A percentile compares a stretch with the other conserved stretches of the same genome.
Conservation (phyloP, 169 alveolate genomes). For the Amoebophrya sp. region DNA sequence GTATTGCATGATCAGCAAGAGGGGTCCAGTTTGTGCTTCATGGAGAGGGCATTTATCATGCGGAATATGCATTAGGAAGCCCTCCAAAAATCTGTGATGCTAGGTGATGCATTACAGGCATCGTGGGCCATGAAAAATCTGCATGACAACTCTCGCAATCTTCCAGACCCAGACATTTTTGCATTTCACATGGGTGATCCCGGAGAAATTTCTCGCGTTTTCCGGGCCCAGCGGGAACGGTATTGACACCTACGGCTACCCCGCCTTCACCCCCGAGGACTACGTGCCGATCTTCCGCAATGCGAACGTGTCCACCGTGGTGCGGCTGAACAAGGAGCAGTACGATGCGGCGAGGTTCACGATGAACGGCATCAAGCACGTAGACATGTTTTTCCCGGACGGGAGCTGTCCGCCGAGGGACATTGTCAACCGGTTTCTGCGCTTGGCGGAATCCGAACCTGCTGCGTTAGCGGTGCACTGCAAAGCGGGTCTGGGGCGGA, state of each 20-base stretch:
- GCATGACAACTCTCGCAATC: too few relatives aligned
- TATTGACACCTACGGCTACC: slow-evolving; percentile 52
- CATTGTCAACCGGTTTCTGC: slow-evolving; percentile 65
- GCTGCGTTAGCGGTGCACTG: slow-evolving; percentile 91
- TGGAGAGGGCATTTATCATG: too few relatives aligned
- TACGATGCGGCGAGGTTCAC: slow-evolving; percentile 57
- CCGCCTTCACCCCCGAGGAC: slow-evolving; percentile 76
- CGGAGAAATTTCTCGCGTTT: slow-evolving; percentile 82
- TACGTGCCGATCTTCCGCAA: slow-evolving; percentile 78
- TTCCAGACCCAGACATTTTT: too few relatives aligned
- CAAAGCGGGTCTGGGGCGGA: slow-evolving; percentile 92
- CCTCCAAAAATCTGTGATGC: too few relatives aligned
- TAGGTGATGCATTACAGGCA: too few relatives aligned
- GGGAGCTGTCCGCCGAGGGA: slow-evolving; percentile 84
- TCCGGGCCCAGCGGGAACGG: slow-evolving; percentile 71
- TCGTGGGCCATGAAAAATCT: too few relatives aligned
- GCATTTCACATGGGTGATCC: too few relatives aligned
- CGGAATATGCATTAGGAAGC: too few relatives aligned
- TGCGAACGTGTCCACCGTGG: slow-evolving; percentile 68
- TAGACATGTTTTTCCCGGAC: slow-evolving; percentile 72
- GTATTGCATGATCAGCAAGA: too few relatives aligned
- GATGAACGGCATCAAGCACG: slow-evolving; percentile 64
- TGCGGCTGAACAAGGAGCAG: slow-evolving; percentile 80
- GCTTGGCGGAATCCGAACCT: slow-evolving; percentile 68
- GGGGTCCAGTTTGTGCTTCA: too few relatives aligned